Conservation (phyloP, 257 asterid species). For the Marsdenia floribunda region DNA sequence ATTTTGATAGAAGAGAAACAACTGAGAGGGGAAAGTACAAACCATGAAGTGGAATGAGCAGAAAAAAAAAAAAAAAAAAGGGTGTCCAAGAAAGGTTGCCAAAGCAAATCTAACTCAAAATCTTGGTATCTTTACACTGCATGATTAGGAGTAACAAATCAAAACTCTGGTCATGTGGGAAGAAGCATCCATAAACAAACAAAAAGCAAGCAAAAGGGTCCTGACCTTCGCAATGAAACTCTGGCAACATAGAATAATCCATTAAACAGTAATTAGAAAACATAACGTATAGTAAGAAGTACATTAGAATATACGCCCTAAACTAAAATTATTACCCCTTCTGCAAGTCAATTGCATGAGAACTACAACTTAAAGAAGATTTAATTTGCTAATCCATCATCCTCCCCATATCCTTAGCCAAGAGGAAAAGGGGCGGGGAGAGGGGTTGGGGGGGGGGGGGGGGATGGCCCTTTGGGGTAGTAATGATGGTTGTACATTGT, state of each 20-base stretch:
- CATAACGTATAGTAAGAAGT: background rate
- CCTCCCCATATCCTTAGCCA: background rate
- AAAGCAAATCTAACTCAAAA: slow-evolving; percentile 4
- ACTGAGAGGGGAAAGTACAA: background rate
- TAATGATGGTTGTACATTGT: background rate
- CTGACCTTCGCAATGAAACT: background rate
- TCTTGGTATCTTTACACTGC: background rate
- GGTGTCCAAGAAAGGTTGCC: slow-evolving; percentile 8
- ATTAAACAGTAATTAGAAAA: background rate
- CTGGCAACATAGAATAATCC: background rate
- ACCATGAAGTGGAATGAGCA: background rate
- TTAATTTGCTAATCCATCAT: background rate
- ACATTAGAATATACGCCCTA: background rate
- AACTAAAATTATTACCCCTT: background rate
- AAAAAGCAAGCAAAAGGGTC: background rate
- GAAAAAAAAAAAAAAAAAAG: background rate
- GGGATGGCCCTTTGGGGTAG: background rate
- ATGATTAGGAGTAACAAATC: background rate
- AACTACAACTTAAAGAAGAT: background rate
- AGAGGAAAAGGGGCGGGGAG: no score
- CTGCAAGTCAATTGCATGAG: background rate
- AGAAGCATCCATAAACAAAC: background rate
- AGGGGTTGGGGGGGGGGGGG: no score
- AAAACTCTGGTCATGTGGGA: background rate
- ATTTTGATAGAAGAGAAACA: slow-evolving; percentile 2